A percentile compares a stretch with the other conserved stretches of the same genome.
Evolutionary conservation across 768 basidiomycete species (phyloP).

Genomic region (Leccinellum rugosiceps): DNA sequence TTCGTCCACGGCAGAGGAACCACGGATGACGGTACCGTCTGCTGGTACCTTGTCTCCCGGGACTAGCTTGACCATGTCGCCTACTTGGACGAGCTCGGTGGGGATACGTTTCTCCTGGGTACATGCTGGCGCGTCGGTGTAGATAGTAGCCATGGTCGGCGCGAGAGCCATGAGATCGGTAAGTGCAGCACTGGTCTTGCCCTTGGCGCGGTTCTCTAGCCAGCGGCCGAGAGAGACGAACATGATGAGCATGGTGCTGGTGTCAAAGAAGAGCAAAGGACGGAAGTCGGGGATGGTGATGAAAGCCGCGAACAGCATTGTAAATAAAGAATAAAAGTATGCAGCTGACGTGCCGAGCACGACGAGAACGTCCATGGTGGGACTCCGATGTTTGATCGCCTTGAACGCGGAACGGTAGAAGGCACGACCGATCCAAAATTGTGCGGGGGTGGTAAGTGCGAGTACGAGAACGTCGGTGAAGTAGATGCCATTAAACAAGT

Average conservation of each 20-base stretch:
- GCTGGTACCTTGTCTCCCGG: constrained; percentile 97
- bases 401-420: constrained; percentile 93
- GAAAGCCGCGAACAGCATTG: constrained; percentile 64
- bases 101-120: constrained; percentile 87
- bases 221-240: constrained; percentile 95
- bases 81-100: constrained; percentile 92
- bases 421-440: constrained; percentile 85
- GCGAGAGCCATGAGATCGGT: constrained; percentile 95
- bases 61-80: constrained; percentile 89
- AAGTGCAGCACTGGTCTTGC: constrained; percentile 93
- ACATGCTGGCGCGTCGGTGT: constrained; percentile 78
- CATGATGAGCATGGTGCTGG: constrained; percentile 97
- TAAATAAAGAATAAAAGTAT: constrained; percentile 81
- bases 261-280: constrained; percentile 95
- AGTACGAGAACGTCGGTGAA: constrained; percentile 78
- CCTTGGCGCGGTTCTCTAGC: constrained; percentile 95
- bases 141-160: constrained; percentile 94
- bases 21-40: constrained; percentile 85
- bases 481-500: constrained; percentile 65
- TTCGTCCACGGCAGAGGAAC: constrained; percentile 89
- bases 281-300: constrained; percentile 64
- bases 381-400: constrained; percentile 80
- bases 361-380: constrained; percentile 98
- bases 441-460: constrained; percentile 82
- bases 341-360: constrained; percentile 94